Conservation (phyloP, 2,329 filamentous ascomycete species). For the Hypoxylon sp. region DNA sequence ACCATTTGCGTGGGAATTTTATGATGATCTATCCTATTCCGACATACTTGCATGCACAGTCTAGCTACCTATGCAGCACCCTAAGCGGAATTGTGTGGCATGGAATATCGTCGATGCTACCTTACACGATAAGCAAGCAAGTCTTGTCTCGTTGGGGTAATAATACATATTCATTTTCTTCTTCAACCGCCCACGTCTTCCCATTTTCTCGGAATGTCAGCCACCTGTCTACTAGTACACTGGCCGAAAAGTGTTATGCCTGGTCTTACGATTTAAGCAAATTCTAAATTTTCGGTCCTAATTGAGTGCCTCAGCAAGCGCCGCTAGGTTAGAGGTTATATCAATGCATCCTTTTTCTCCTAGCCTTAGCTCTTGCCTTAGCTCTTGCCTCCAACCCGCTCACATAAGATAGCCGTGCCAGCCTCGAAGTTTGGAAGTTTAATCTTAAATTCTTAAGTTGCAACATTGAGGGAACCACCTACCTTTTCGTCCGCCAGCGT, state of each 20-base stretch:
- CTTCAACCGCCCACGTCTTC: constrained; percentile 6
- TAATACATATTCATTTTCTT: constrained; percentile 13
- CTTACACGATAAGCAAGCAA: constrained; percentile 34
- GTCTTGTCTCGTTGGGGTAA: constrained; percentile 34
- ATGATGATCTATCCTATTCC: neutral
- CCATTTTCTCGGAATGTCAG: constrained; percentile 7
- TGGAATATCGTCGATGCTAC: constrained; percentile 33
- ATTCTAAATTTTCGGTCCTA: constrained; percentile 8
- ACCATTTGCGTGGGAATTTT: neutral
- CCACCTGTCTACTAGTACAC: constrained; percentile 17
- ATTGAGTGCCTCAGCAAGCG: constrained; percentile 14
- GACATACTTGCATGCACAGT: neutral
- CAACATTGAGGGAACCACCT: neutral
- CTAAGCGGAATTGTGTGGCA: constrained; percentile 17
- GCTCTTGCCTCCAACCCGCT: too few relatives aligned
- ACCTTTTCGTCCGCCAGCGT: constrained; percentile 5
- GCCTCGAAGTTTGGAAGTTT: constrained; percentile 5
- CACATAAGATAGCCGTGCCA: constrained; percentile 21
- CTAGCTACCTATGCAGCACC: constrained; percentile 2
- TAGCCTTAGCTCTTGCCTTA: constrained; percentile 14
- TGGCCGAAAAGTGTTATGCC: constrained; percentile 18
- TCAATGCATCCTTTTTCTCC: constrained; percentile 4
- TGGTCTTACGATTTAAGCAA: constrained; percentile 13
- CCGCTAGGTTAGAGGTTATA: constrained; percentile 13
- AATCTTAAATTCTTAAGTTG: constrained; percentile 1